Evolutionary conservation across 345 rosid genomes (phyloP), one percentile per base, ranked within the genome.

Genomic region (Linum usitatissimum): DNA sequence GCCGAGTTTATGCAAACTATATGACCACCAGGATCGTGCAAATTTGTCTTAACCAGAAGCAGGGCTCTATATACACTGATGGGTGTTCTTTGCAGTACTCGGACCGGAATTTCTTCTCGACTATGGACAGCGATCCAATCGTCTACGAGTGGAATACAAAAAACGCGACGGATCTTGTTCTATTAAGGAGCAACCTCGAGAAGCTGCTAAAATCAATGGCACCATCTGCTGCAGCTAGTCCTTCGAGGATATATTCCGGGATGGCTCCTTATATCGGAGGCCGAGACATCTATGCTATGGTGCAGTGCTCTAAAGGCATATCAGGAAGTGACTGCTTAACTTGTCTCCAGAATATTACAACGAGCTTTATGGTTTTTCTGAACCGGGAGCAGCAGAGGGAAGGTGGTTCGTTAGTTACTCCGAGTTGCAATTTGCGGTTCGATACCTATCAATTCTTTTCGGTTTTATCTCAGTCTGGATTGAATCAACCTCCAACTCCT

Each of bases 71-170:
- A 34, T 81, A 83, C 83, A 83, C 80, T 49, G 87, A 86, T 38
- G 31, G 80, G 53, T 89, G 96, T 66, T 69, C 84, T 23, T 60
- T 89, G 66, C 86, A 89, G 79, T 86, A 83, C 65, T 75, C 85
- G 0, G 60, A 79, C 10, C 20, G 55, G 6, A n/a, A 75, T 6
- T 89, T 89, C 81, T 76, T 86, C 1, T 86, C 84, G 7, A 66
- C 60, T 59, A 79, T 86, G 12, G 89, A 89, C 59, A 59, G 53
- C 51, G 9, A 40, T 42, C 75, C 70, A 72, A 73, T 23, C 67
- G 66, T 83, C 68, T 76, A 60, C 62, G 21, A 71, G 74, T 76
- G 55, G 64, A 81, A 76, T 60, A 31, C 14, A 4, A 15, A 10
- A 15, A 45, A 45, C 10, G 51, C 51, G 10, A 10, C 51, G 4